Conservation (phyloP, 495 filamentous ascomycete species). For the Extremus antarcticus region DNA sequence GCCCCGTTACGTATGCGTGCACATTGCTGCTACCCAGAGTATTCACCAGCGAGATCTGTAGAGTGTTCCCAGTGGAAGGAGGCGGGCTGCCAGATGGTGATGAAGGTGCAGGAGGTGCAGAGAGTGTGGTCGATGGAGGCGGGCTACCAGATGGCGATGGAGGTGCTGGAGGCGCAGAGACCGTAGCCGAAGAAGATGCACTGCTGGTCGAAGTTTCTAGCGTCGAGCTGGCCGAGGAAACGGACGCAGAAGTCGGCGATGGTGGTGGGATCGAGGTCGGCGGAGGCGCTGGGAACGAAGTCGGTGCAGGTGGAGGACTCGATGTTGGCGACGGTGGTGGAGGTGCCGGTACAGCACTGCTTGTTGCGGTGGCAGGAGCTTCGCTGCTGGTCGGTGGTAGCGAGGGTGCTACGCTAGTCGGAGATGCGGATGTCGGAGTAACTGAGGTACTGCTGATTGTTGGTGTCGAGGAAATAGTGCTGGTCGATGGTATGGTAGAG, state of each 20-base stretch:
- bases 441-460: neutral
- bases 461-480: neutral
- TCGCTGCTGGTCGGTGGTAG: neutral
- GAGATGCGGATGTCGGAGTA: neutral
- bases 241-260: neutral
- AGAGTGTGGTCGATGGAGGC: neutral
- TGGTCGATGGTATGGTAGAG: neutral
- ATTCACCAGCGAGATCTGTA: constrained; percentile 27
- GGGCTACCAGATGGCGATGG: too few species aligned
- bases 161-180: neutral
- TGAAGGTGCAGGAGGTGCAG: neutral
- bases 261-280: too few species aligned
- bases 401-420: neutral
- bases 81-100: neutral
- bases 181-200: neutral
- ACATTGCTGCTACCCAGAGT: constrained; percentile 28
- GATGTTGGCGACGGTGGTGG: neutral
- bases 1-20: constrained; percentile 31
- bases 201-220: neutral
- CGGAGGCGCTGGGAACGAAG: too few species aligned
- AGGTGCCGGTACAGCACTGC: neutral
- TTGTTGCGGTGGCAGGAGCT: neutral
- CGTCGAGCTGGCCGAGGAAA: neutral
- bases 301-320: too few species aligned
- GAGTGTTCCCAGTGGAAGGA: neutral